Evolutionary conservation across 2,329 filamentous ascomycete genomes (phyloP), one percentile per base, ranked within the genome.

Genomic region (Trichoderma sp.): DNA sequence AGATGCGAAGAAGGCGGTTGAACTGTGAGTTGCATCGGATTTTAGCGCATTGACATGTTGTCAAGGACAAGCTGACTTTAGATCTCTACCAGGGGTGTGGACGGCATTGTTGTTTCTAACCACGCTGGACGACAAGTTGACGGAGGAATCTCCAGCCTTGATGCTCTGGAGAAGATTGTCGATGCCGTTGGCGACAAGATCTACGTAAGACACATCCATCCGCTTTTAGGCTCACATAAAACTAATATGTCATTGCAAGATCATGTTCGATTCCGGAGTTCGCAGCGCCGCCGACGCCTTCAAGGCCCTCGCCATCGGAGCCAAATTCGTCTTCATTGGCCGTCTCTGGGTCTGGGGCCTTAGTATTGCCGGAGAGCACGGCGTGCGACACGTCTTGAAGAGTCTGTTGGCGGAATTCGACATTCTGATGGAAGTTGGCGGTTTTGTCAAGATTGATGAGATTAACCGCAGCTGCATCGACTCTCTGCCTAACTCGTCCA

Each of bases 271-370:
- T 39, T 85, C 74, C 76, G 90, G 89, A 0, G 84, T 91, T 36
- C 84, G 86, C n/a, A 82, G 86, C 39, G 89, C 88, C 1, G 86
- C 87, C 0, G 88, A 91, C 74, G 85, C 90, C 2, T 81, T 89
- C 66, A 90, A 90, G 76, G 87, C 87, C 0, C 78, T 90, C 6
- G 87, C 86, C 9, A 76, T 90, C 2, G 88, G 88, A 0, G 88
- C 87, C 0, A 87, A 83, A 34, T 86, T 85, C 6, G 87, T 86
- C 34, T 88, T 90, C 71, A 82, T 91, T 0, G 89, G 89, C 0
- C 78, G 89, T 6, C 82, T 90, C 3, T 90, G 87, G 84, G 82
- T 91, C 26, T 75, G 72, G 73, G 74, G 15, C 55, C 63, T 71
- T 26, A 23, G 71, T 6, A 75, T 73, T 66, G 66, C 50, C 34